Conservation (phyloP, 2,329 filamentous ascomycete species). For the Aspergillus sp. region DNA sequence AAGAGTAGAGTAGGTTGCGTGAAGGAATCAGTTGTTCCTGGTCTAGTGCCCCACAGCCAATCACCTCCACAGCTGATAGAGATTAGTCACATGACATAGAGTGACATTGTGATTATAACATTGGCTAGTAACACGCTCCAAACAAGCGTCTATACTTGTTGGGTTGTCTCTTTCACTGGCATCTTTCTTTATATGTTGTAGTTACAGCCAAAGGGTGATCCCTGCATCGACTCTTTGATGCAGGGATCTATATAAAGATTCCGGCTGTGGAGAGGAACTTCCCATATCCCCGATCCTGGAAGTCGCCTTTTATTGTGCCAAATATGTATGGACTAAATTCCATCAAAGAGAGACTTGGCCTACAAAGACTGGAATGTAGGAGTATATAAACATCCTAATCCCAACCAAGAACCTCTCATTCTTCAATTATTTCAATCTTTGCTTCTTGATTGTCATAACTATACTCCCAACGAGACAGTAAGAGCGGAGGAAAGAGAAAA, state of each 20-base stretch:
- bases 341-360: no score
- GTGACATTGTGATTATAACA: conserved; percentile 2
- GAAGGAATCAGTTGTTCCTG: conserved; percentile 4
- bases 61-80: conserved; percentile 4
- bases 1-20: not conserved
- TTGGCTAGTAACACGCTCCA: no score
- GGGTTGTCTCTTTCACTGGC: not conserved
- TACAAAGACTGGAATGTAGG: no score
- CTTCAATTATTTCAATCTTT: no score
- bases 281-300: not conserved
- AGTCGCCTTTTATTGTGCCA: not conserved
- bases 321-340: no score
- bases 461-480: not conserved
- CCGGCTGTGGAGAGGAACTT: not conserved
- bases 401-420: not conserved
- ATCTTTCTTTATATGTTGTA: not conserved
- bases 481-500: not conserved
- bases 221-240: not conserved
- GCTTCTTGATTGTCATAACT: not conserved
- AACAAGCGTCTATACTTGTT: no score
- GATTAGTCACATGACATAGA: not conserved
- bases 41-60: conserved; percentile 15
- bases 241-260: not conserved
- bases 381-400: not conserved
- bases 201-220: not conserved